Conservation (phyloP, 1,284 basidiomycete genomes). For the Cutaneotrichosporon daszewskae region DNA sequence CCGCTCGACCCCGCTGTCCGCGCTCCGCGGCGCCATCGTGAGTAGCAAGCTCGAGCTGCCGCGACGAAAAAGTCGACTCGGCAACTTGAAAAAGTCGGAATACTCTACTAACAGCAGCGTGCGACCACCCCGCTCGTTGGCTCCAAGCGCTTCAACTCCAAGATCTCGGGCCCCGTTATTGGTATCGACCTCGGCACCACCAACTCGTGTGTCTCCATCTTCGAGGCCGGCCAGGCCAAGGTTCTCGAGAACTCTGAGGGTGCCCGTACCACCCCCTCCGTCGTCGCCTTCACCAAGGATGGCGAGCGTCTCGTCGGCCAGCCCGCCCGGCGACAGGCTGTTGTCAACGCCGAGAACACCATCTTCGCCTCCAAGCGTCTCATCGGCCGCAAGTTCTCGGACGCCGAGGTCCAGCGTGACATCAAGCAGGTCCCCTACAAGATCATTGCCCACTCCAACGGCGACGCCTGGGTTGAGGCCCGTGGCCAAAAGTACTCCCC, state of each 20-base stretch:
- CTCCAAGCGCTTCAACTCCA: conserved; percentile 48
- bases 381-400: conserved; percentile 88
- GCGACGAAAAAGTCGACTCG: neutral
- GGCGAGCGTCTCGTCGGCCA: conserved; percentile 89
- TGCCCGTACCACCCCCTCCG: conserved; percentile 94
- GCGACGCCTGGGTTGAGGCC: conserved; percentile 68
- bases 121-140: conserved; percentile 32
- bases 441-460: conserved; percentile 60
- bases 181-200: conserved; percentile 53
- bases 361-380: conserved; percentile 95
- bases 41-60: conserved; percentile 7
- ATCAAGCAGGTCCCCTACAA: conserved; percentile 65
- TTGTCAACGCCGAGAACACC: conserved; percentile 92
- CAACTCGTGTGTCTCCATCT: conserved; percentile 89
- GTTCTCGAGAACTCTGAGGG: conserved; percentile 98
- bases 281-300: conserved; percentile 96
- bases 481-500: conserved; percentile 57
- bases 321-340: conserved; percentile 94
- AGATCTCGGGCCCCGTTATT: conserved; percentile 51
- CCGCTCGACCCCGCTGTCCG: conserved; percentile 18
- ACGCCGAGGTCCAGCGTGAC: conserved; percentile 90
- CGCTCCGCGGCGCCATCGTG: conserved; percentile 24
- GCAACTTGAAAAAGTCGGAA: neutral
- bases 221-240: conserved; percentile 90
- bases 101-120: conserved; percentile 19